A percentile compares a stretch with the other conserved stretches of the same genome.
These are phyloP conservation scores for Ganoderma meredithae DNA, from an alignment of 1,284 basidiomycete species.

Conservation along the genomic window DNA sequence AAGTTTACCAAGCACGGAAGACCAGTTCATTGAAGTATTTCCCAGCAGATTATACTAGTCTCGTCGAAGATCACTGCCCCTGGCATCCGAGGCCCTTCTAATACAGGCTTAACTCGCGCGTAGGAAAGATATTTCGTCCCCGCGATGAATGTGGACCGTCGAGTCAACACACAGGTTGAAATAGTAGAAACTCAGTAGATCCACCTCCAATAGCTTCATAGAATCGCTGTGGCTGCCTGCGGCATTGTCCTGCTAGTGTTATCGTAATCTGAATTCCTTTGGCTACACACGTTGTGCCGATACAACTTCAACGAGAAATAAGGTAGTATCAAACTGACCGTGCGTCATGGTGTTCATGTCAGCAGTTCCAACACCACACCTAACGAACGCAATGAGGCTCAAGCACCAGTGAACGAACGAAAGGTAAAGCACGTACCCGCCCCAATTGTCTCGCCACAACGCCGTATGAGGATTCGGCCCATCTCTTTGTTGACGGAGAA, in stretches of 20 bases:
- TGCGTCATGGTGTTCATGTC: neutral
- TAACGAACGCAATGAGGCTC: neutral
- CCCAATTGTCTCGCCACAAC: slow-evolving; percentile 93
- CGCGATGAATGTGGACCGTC: neutral
- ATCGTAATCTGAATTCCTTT: neutral
- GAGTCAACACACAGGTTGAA: neutral
- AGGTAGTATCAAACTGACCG: neutral
- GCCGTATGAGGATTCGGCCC: slow-evolving; percentile 89
- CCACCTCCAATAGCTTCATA: neutral
- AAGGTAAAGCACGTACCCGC: slow-evolving; percentile 65
- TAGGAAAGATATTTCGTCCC: neutral
- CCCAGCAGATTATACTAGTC: too few relatives aligned
- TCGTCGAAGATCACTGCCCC: too few relatives aligned
- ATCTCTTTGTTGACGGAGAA: slow-evolving; percentile 95
- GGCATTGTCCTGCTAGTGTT: neutral
- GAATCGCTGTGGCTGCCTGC: neutral
- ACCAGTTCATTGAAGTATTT: too few relatives aligned
- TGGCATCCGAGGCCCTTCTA: too few relatives aligned
- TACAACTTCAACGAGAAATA: neutral
- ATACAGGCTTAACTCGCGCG: too few relatives aligned
- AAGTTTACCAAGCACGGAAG: too few relatives aligned
- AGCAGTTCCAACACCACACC: neutral
- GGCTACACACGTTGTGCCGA: slow-evolving; percentile 2
- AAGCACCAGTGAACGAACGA: neutral
- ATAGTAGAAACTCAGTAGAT: neutral